Conservation (phyloP, 495 filamentous ascomycete species). For the Platismatia glauca region DNA sequence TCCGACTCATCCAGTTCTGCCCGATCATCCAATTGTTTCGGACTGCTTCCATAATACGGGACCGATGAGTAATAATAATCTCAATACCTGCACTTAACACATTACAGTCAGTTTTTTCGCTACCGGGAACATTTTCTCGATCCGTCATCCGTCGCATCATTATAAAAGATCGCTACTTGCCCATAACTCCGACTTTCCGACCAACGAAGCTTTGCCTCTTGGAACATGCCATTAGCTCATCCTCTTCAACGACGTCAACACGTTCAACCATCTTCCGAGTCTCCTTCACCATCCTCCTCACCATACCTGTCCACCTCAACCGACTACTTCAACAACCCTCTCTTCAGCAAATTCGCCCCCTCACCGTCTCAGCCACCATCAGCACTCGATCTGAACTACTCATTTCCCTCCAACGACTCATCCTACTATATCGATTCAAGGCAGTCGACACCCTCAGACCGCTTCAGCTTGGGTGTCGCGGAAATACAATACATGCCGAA, state of each 20-base stretch:
- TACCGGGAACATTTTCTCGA: background rate
- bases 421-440: slow-evolving; percentile 15
- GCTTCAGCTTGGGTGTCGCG: background rate
- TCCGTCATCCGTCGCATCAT: background rate
- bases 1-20: too few relatives aligned
- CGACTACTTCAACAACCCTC: slow-evolving; percentile 2
- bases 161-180: slow-evolving; percentile 13
- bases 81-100: background rate
- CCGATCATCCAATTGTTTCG: background rate
- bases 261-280: slow-evolving; percentile 14
- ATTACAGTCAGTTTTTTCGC: background rate
- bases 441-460: slow-evolving; percentile 19
- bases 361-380: background rate
- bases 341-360: background rate
- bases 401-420: slow-evolving; percentile 4
- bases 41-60: background rate
- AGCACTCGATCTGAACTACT: slow-evolving; percentile 5
- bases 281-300: slow-evolving; percentile 17
- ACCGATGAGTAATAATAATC: slow-evolving; percentile 8
- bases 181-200: slow-evolving; percentile 11
- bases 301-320: slow-evolving; percentile 1
- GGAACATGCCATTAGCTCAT: slow-evolving; percentile 19
- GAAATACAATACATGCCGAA: slow-evolving; percentile 21
- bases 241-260: slow-evolving; percentile 18
- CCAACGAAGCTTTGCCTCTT: slow-evolving; percentile 8